Evolutionary conservation across 345 rosid genomes (phyloP).

Genomic region (Moricandia moricandioides): DNA sequence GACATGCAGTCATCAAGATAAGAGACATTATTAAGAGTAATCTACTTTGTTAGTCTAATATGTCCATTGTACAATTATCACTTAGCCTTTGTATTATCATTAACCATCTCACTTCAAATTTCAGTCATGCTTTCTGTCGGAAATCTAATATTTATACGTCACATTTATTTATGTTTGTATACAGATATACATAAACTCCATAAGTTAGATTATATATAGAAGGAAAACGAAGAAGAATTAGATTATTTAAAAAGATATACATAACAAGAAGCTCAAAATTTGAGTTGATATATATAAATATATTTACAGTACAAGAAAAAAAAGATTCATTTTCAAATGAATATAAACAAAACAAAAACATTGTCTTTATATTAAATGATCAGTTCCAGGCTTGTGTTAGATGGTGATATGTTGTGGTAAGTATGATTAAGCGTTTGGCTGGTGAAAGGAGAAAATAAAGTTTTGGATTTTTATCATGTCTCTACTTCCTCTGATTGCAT

Average conservation of each 20-base stretch:
- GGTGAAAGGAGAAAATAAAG: conserved; percentile 4
- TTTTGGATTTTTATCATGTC: conserved; percentile 28
- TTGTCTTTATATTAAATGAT: neutral
- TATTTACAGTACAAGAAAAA: neutral
- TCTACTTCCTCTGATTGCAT: conserved; percentile 65
- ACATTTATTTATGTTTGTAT: no score
- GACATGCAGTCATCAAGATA: no score
- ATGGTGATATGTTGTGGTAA: neutral
- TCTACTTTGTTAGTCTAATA: no score
- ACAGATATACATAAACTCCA: neutral
- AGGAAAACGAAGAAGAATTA: neutral
- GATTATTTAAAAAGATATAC: conserved; percentile 18
- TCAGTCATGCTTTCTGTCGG: no score
- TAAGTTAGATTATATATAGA: neutral
- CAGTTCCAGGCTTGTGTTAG: conserved; percentile 30
- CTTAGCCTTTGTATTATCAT: no score
- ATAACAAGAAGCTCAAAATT: neutral
- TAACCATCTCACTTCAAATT: no score
- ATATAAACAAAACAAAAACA: neutral
- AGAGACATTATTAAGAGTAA: no score
- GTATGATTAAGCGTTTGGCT: neutral
- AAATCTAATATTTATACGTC: no score
- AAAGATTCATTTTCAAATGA: conserved; percentile 16
- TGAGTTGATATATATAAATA: conserved; percentile 11
- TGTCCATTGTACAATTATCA: no score